Evolutionary conservation across 2,329 filamentous ascomycete genomes (phyloP).

Genomic region (Alternaria sp.): DNA sequence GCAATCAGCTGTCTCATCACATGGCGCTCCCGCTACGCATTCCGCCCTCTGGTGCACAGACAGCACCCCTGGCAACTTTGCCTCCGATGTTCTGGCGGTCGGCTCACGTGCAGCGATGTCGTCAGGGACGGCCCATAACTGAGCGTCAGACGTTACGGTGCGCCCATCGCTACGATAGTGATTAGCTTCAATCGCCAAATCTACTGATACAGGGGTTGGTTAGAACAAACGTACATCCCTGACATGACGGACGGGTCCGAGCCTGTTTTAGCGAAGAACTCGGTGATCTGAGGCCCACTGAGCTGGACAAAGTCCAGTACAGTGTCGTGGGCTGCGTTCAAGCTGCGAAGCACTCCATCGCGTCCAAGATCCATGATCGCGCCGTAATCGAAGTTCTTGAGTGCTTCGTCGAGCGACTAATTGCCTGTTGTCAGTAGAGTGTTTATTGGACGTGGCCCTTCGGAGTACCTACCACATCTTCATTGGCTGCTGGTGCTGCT

Average conservation of each 20-base stretch:
- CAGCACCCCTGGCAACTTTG: accelerated
- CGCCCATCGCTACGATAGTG: too few species aligned
- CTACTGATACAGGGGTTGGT: too few species aligned
- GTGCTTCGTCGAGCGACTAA: not conserved
- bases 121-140: not conserved
- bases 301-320: not conserved
- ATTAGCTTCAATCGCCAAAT: too few species aligned
- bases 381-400: not conserved
- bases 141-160: not conserved
- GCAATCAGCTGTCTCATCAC: too few species aligned
- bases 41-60: too few species aligned
- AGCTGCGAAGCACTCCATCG: not conserved
- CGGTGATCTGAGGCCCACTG: not conserved
- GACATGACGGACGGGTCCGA: not conserved
- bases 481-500: too few species aligned
- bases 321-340: not conserved
- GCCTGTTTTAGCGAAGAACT: accelerated
- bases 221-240: too few species aligned
- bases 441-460: too few species aligned
- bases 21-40: too few species aligned
- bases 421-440: too few species aligned
- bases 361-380: not conserved
- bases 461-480: too few species aligned
- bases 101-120: not conserved
- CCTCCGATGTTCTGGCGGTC: accelerated